phyloP scores from a whole-genome alignment of 2,329 filamentous ascomycete genomes.

The Sporothrix phasma region DNA sequence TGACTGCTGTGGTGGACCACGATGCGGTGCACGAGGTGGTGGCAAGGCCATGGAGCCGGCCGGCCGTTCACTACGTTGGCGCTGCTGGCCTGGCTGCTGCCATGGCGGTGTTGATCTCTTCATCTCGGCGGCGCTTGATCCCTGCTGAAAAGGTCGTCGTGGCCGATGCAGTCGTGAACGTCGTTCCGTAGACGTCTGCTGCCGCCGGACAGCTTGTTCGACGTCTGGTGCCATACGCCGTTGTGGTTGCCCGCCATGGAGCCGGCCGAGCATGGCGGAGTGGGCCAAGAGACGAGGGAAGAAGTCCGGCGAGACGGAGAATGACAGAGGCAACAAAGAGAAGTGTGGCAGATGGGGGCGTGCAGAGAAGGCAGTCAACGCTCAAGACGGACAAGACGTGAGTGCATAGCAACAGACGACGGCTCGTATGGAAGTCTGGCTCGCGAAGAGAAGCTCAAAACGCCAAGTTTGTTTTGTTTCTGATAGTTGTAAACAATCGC shows the following conservation, averaged over 20 bases:
- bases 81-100: neutral
- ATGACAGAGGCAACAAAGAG: neutral
- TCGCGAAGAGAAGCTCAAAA: neutral
- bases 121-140: slow-evolving; percentile 12
- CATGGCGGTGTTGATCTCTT: neutral
- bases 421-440: neutral
- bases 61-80: too few species aligned
- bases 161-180: neutral
- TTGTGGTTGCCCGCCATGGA: slow-evolving; percentile 14
- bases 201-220: slow-evolving; percentile 13
- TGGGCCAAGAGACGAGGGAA: neutral
- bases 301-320: neutral
- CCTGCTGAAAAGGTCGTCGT: neutral
- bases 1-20: neutral
- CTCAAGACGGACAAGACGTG: neutral
- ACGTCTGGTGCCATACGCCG: slow-evolving; percentile 18
- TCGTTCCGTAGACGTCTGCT: slow-evolving; percentile 6
- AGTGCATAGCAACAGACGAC: neutral
- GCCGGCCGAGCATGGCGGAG: neutral
- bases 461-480: neutral
- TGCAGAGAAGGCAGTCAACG: neutral
- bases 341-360: neutral
- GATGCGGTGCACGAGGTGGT: neutral
- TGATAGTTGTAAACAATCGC: neutral
- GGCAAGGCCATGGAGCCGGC: neutral